phyloP scores from a whole-genome alignment of 148 eudicot species.

The Chenopodium suecicum region DNA sequence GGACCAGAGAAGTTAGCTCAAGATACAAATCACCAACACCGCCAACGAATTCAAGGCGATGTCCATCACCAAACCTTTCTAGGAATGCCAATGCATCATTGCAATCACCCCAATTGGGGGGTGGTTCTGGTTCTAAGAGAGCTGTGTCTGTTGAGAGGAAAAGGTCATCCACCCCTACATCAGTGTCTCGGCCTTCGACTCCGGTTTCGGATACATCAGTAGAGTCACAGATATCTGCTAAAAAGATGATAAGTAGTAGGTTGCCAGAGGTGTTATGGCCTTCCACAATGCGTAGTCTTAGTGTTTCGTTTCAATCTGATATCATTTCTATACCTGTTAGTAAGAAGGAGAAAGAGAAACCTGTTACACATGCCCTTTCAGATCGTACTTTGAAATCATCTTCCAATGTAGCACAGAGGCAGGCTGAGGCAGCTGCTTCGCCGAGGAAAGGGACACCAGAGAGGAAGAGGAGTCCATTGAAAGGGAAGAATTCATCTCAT shows the following conservation, averaged over 20 bases:
- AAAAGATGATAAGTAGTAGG: slow-evolving; percentile 45
- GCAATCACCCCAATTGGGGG: slow-evolving; percentile 38
- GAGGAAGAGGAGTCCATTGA: slow-evolving; percentile 79
- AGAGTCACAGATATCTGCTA: slow-evolving; percentile 47
- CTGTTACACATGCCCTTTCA: slow-evolving; percentile 54
- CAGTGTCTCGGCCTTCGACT: slow-evolving; percentile 63
- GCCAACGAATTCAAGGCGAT: slow-evolving; percentile 44
- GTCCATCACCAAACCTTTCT: slow-evolving; percentile 57
- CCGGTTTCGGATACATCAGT: slow-evolving; percentile 62
- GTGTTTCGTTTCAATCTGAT: slow-evolving; percentile 84
- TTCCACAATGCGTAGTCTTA: slow-evolving; percentile 87
- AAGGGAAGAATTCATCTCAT: slow-evolving; percentile 61
- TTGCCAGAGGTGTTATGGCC: slow-evolving; percentile 86
- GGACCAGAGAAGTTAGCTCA: slow-evolving; percentile 72
- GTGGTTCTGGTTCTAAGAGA: slow-evolving; percentile 49
- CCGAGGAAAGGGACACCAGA: slow-evolving; percentile 74
- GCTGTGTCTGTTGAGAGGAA: slow-evolving; percentile 83
- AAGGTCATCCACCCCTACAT: slow-evolving; percentile 71
- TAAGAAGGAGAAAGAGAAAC: slow-evolving; percentile 78
- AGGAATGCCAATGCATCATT: slow-evolving; percentile 44
- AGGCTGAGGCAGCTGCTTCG: slow-evolving; percentile 39
- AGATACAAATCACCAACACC: slow-evolving; percentile 78
- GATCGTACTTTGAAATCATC: slow-evolving; percentile 79
- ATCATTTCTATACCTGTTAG: slow-evolving; percentile 55
- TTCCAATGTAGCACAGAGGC: slow-evolving; percentile 57